Evolutionary conservation across 1,284 basidiomycete species (phyloP).

Genomic region (Ceratobasidium sp.): DNA sequence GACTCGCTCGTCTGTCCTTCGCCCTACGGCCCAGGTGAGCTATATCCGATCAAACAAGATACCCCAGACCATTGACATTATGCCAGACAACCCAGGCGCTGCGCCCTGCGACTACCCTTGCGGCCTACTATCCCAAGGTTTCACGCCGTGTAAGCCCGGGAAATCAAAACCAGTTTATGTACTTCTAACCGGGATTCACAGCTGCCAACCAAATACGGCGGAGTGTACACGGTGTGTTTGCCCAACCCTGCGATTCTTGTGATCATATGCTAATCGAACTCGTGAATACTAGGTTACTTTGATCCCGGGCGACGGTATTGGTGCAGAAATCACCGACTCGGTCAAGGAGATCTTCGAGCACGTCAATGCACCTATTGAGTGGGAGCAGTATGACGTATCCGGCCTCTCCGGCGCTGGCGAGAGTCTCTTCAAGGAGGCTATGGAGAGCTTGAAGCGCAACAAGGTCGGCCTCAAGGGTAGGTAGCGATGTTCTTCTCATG

Average conservation of each 20-base stretch:
- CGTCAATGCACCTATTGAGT: constrained; percentile 98
- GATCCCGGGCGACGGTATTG: constrained; percentile 97
- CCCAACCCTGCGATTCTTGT: constrained; percentile 26
- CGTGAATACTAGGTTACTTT: constrained; percentile 69
- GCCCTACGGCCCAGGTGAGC: constrained; percentile 17
- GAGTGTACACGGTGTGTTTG: constrained; percentile 78
- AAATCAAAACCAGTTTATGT: not conserved
- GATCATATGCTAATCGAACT: not conserved
- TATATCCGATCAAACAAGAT: not conserved
- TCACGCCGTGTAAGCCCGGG: constrained; percentile 63
- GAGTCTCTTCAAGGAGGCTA: constrained; percentile 94
- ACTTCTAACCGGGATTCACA: constrained; percentile 47
- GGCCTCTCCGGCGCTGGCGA: constrained; percentile 95
- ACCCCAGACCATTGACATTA: not conserved
- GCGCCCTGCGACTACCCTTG: constrained; percentile 70
- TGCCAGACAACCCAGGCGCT: constrained; percentile 36
- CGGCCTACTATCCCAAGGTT: constrained; percentile 79
- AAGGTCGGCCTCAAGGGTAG: constrained; percentile 97
- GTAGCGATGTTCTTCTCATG: constrained; percentile 42
- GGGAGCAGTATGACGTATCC: constrained; percentile 98
- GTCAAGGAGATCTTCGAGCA: constrained; percentile 99
- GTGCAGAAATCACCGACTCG: constrained; percentile 95
- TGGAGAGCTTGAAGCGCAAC: constrained; percentile 96
- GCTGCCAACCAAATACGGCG: constrained; percentile 94
- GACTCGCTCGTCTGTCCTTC: constrained; percentile 37